These are phyloP conservation scores for Coniella vitis DNA, from an alignment of 2,329 filamentous ascomycete genomes.

Conservation along the genomic window DNA sequence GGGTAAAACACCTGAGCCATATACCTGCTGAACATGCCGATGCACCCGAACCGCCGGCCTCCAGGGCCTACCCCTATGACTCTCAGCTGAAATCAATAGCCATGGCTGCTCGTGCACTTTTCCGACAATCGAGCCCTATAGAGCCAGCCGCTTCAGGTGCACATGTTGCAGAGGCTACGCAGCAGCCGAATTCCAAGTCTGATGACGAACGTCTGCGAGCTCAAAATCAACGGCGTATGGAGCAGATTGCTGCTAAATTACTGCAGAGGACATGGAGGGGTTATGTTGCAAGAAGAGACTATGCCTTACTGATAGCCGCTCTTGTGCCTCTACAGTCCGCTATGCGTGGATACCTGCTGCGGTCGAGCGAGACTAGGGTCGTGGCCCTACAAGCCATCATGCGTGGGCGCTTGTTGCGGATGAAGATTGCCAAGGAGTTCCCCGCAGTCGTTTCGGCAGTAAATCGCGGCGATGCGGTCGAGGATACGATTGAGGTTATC, in stretches of 20 bases:
- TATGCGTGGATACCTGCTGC: constrained; percentile 7
- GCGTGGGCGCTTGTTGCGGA: constrained; percentile 7
- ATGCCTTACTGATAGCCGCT: constrained; percentile 6
- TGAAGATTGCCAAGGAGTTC: not conserved
- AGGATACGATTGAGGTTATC: too few species aligned
- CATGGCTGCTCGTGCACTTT: too few species aligned
- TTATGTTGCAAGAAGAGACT: not conserved
- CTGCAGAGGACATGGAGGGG: constrained; percentile 10
- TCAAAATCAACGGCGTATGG: not conserved
- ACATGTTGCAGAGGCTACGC: not conserved
- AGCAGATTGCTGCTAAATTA: not conserved
- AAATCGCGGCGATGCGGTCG: not conserved
- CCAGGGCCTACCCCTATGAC: constrained; percentile 2
- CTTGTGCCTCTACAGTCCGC: constrained; percentile 12
- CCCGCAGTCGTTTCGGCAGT: not conserved
- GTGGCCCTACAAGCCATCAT: constrained; percentile 11
- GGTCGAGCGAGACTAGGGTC: not conserved
- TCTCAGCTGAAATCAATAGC: not conserved
- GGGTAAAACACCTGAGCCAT: constrained; percentile 22
- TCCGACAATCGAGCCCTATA: not conserved
- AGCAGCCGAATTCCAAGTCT: not conserved
- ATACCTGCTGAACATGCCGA: constrained; percentile 12
- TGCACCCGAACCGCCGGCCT: constrained; percentile 4
- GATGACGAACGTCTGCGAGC: constrained; percentile 5
- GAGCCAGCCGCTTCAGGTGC: not conserved